Percentiles rank a stretch among this genome's conserved stretches.
Conservation (phyloP, 805 yeast species). For the Ogataea glucozyma region DNA sequence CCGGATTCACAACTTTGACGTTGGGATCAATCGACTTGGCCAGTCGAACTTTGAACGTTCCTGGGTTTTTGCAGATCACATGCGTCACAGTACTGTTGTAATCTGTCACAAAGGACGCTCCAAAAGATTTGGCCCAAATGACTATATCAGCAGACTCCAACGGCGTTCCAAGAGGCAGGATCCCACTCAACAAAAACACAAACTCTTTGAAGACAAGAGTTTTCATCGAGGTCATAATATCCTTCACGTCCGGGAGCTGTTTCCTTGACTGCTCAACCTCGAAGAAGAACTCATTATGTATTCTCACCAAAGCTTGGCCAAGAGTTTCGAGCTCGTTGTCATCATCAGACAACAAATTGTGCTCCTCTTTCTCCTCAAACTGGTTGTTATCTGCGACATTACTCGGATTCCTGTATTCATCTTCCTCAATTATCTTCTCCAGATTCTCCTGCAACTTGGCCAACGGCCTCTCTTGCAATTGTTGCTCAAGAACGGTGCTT, state of each 20-base stretch:
- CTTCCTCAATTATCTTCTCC: constrained; percentile 47
- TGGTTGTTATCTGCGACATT: background rate
- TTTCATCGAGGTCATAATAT: constrained; percentile 77
- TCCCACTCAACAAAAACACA: constrained; percentile 78
- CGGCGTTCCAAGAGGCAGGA: constrained; percentile 81
- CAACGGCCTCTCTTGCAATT: constrained; percentile 78
- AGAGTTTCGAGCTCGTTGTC: constrained; percentile 73
- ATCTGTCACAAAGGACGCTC: constrained; percentile 78
- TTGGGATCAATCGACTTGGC: constrained; percentile 63
- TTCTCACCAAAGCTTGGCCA: constrained; percentile 57
- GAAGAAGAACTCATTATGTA: constrained; percentile 69
- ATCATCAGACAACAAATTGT: constrained; percentile 69
- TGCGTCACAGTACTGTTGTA: constrained; percentile 79
- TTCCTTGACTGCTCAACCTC: constrained; percentile 38
- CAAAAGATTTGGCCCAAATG: constrained; percentile 89
- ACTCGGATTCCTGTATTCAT: constrained; percentile 28
- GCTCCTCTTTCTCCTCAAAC: constrained; percentile 31
- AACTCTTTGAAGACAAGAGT: constrained; percentile 63
- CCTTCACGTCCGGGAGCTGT: constrained; percentile 59
- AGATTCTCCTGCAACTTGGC: constrained; percentile 79
- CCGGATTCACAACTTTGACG: constrained; percentile 82
- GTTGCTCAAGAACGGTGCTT: constrained; percentile 72
- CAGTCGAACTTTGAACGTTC: constrained; percentile 80
- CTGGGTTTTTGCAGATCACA: constrained; percentile 76
- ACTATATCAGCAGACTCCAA: constrained; percentile 82